Conservation (phyloP, 2,329 filamentous ascomycete species). For the Colletotrichum endophyticum region DNA sequence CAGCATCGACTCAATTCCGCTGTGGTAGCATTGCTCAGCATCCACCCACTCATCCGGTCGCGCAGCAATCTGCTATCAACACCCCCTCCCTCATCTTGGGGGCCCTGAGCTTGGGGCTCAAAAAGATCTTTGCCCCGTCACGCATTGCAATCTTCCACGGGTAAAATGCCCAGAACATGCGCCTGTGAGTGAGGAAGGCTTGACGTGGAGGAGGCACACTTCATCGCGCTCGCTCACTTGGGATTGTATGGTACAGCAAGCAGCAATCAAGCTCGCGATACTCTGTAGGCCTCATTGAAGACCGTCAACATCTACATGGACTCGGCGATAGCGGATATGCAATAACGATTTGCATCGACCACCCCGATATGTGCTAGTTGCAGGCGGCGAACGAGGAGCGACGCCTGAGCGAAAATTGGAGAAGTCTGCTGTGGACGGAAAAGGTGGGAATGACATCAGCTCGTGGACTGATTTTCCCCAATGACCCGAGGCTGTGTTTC, state of each 20-base stretch:
- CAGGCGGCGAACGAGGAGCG: background rate
- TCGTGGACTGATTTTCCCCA: slow-evolving; percentile 11
- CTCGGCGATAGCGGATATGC: background rate
- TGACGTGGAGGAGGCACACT: background rate
- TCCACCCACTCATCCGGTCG: background rate
- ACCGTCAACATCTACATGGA: background rate
- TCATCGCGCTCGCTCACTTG: background rate
- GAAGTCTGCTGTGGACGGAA: background rate
- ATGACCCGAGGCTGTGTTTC: background rate
- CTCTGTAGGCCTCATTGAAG: background rate
- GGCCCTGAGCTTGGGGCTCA: background rate
- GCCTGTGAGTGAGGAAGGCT: background rate
- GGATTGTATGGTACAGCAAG: background rate
- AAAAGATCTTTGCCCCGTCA: background rate
- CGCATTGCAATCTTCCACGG: background rate
- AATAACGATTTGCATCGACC: background rate
- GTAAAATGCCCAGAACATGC: background rate
- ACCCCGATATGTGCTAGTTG: background rate
- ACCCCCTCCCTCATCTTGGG: background rate
- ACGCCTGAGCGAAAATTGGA: background rate
- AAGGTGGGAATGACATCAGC: slow-evolving; percentile 18
- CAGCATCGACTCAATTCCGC: background rate
- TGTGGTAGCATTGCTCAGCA: background rate
- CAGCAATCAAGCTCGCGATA: background rate
- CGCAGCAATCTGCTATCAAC: background rate